Base-by-base conservation (phyloP, 805 yeast species). In the Tetrapisispora taiwanensis region DNA sequence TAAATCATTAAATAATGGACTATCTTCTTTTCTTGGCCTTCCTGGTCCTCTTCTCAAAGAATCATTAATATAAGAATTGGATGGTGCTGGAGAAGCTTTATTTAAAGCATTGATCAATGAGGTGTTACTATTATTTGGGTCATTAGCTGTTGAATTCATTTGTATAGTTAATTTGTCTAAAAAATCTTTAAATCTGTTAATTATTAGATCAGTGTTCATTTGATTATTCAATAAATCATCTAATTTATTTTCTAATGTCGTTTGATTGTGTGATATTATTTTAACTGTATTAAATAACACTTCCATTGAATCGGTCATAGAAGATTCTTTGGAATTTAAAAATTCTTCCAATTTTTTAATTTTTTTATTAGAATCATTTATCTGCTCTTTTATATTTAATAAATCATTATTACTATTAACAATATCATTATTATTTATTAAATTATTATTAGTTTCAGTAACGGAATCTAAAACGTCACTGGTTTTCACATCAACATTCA, bases 401-500 rank as follows among this genome's bases (percentile, higher is more conserved):
- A 83, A 17, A 22, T 17, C 31, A 28, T 28, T 28, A 28, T 28
- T 28, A 28, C 5, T 12, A 28, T 12, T 14, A 28, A 7, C 31
- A 28, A 5, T 7, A 28, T 28, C 31, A 28, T 14, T 10, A n/a
- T n/a, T 36, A 37, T 30, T 39, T 71, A 68, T 9, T 82, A 83
- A 17, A 22, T 17, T 13, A 28, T 28, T 28, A 28, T 28, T 28
- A 28, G n/a, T 7, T 7, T 28, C 31, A 28, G 4, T 10, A 28
- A 5, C 19, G 8, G 34, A 10, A 4, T 14, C n/a, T 31, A 8
- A 8, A n/a, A 31, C 34, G 34, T 31, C 34, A 28, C 31, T 28
- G 31, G n/a, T 4, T 12, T 6, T 28, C n/a, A 12, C n/a, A 13
- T 28, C n/a, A 28, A 14, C 31, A 12, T 10, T 10, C 14, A 28